These are phyloP conservation scores for Leccinum fuscescens DNA, from an alignment of 1,284 basidiomycete species.

Conservation along the genomic window DNA sequence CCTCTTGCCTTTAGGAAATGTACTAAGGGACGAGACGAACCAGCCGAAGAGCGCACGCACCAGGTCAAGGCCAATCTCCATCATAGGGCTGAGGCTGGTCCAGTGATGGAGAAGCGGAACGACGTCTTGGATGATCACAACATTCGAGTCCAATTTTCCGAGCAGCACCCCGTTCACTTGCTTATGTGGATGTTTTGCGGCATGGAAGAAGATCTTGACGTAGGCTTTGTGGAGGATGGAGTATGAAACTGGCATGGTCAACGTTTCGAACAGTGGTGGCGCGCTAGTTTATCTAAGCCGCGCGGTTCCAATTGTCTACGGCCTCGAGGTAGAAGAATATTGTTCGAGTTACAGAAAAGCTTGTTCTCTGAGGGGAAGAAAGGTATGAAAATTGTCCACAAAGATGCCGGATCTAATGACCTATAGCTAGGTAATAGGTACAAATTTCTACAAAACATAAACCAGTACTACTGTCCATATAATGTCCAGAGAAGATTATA, in stretches of 20 bases:
- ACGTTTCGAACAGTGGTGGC: not conserved
- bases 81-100: conserved; percentile 75
- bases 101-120: conserved; percentile 78
- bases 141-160: conserved; percentile 41
- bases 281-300: not conserved
- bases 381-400: not conserved
- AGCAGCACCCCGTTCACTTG: conserved; percentile 68
- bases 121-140: conserved; percentile 55
- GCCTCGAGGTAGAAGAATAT: not conserved
- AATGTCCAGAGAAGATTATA: conserved; percentile 9
- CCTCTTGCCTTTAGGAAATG: conserved; percentile 45
- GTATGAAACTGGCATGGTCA: conserved; percentile 42
- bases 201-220: conserved; percentile 66
- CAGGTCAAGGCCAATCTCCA: conserved; percentile 75
- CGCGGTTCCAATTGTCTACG: not conserved
- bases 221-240: conserved; percentile 56
- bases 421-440: not conserved
- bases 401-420: conserved; percentile 1
- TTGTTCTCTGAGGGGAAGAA: not conserved
- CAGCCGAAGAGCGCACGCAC: conserved; percentile 40
- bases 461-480: conserved; percentile 9
- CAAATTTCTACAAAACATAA: conserved; percentile 1
- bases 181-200: conserved; percentile 69
- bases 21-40: conserved; percentile 1
- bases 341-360: not conserved